Evolutionary conservation across 2,329 filamentous ascomycete genomes (phyloP).

Genomic region (Microdochium nivale): DNA sequence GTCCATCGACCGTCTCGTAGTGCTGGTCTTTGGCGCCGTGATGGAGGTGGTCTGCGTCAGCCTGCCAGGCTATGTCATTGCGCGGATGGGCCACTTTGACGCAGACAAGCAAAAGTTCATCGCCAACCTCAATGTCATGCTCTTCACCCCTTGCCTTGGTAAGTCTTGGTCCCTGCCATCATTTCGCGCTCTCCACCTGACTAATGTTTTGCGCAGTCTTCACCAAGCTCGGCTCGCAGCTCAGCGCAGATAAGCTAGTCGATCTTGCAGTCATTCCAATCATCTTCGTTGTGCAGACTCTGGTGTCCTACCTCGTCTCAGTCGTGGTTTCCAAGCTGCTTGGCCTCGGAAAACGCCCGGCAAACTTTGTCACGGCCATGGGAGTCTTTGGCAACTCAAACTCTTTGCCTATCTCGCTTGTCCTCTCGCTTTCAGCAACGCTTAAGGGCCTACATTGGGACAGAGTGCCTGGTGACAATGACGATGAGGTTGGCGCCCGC

Average conservation of each 20-base stretch:
- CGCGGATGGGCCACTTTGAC: slow-evolving; percentile 84
- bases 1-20: slow-evolving; percentile 56
- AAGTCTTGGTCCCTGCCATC: slow-evolving; percentile 24
- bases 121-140: slow-evolving; percentile 88
- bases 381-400: slow-evolving; percentile 97
- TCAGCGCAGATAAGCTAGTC: slow-evolving; percentile 81
- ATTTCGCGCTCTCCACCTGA: slow-evolving; percentile 8
- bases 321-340: slow-evolving; percentile 63
- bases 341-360: slow-evolving; percentile 73
- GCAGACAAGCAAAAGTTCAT: slow-evolving; percentile 94
- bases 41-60: slow-evolving; percentile 93
- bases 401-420: slow-evolving; percentile 91
- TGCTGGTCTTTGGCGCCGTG: slow-evolving; percentile 92
- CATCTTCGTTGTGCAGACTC: slow-evolving; percentile 83
- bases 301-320: slow-evolving; percentile 76
- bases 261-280: slow-evolving; percentile 92
- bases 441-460: slow-evolving; percentile 91
- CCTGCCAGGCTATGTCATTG: slow-evolving; percentile 87
- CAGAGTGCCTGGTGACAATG: slow-evolving; percentile 82
- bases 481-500: slow-evolving; percentile 86
- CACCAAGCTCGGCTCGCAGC: slow-evolving; percentile 89
- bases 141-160: slow-evolving; percentile 97
- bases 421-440: slow-evolving; percentile 88
- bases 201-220: slow-evolving; percentile 56
- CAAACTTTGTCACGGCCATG: slow-evolving; percentile 97